A percentile compares a stretch with the other conserved stretches of the same genome.
phyloP scores from a whole-genome alignment of 495 filamentous ascomycete species.

The Friedmanniomyces endolithicus region DNA sequence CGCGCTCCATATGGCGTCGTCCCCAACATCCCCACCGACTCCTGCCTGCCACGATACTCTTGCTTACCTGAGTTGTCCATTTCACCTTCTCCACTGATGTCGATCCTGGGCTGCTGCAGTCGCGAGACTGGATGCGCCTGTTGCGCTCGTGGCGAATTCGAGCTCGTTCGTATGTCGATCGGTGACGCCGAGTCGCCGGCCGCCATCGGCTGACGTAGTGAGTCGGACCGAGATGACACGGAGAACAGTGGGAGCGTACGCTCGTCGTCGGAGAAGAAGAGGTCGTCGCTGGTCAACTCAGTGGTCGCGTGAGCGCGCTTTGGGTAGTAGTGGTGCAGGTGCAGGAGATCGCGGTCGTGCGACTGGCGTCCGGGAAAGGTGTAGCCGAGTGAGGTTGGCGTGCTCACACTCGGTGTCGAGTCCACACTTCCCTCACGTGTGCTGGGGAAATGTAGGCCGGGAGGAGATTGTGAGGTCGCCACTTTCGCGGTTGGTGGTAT shows the following conservation, averaged over 20 bases:
- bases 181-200: conserved; percentile 34
- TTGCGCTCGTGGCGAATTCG: conserved; percentile 50
- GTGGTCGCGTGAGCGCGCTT: neutral
- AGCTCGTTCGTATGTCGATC: conserved; percentile 45
- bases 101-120: conserved; percentile 39
- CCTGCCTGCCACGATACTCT: conserved; percentile 54
- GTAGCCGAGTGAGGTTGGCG: neutral
- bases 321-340: neutral
- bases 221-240: conserved; percentile 21
- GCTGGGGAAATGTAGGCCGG: conserved; percentile 24
- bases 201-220: conserved; percentile 29
- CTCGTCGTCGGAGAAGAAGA: conserved; percentile 25
- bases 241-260: conserved; percentile 36
- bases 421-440: conserved; percentile 26
- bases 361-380: neutral
- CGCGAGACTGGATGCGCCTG: conserved; percentile 52
- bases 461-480: conserved; percentile 25
- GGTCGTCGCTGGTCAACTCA: conserved; percentile 20
- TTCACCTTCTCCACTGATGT: conserved; percentile 21
- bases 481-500: neutral
- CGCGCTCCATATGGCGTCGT: conserved; percentile 56
- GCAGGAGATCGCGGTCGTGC: neutral
- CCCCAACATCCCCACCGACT: conserved; percentile 48
- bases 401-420: conserved; percentile 22
- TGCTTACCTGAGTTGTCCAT: conserved; percentile 36